phyloP scores from a whole-genome alignment of 116 monocot genomes.

The Dioscorea cayenensis region DNA sequence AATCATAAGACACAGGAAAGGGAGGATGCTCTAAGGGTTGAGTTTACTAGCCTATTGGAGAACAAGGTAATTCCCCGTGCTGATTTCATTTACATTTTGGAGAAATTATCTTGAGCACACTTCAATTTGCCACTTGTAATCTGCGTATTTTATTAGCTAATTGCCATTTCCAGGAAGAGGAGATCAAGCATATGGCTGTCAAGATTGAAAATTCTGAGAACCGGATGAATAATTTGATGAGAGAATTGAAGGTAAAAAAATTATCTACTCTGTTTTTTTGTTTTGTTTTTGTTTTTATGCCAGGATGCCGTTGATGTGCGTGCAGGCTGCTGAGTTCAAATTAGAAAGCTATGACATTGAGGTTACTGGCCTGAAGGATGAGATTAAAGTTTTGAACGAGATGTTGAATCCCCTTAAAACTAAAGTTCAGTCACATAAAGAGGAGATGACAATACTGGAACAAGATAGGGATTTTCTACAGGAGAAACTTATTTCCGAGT shows the following conservation, averaged over 20 bases:
- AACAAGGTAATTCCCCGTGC: constrained; percentile 47
- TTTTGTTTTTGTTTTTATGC: no score
- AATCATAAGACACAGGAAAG: constrained; percentile 66
- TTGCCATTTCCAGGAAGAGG: constrained; percentile 54
- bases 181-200: constrained; percentile 53
- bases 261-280: not conserved
- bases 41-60: constrained; percentile 41
- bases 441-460: constrained; percentile 60
- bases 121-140: no score
- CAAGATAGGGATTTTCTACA: constrained; percentile 77
- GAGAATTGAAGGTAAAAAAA: constrained; percentile 52
- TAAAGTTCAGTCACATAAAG: constrained; percentile 49
- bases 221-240: constrained; percentile 30
- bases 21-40: constrained; percentile 66
- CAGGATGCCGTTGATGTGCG: no score
- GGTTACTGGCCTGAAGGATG: constrained; percentile 47
- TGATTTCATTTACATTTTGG: not conserved
- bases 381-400: constrained; percentile 37
- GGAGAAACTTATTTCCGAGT: constrained; percentile 69
- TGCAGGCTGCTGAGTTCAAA: constrained; percentile 59
- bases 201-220: constrained; percentile 46
- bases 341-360: constrained; percentile 47
- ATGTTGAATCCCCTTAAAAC: constrained; percentile 38
- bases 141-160: not conserved
- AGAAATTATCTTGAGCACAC: no score